phyloP scores from a whole-genome alignment of 2,329 filamentous ascomycete genomes.

The Endothia cerciana region DNA sequence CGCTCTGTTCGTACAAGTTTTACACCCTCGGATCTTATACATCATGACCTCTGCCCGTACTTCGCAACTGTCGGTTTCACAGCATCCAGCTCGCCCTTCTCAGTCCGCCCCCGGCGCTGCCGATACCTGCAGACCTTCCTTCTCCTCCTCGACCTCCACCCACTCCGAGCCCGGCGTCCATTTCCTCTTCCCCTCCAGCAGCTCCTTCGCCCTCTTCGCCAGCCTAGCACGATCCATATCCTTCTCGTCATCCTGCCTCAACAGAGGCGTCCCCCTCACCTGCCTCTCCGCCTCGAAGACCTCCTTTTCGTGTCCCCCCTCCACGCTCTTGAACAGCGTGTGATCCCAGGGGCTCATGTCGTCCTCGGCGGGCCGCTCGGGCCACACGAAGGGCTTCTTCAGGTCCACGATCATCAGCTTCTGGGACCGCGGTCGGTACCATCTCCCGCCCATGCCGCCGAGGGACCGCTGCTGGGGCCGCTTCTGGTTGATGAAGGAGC shows the following conservation, averaged over 20 bases:
- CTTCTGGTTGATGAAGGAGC: conserved; percentile 78
- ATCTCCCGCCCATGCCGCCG: conserved; percentile 52
- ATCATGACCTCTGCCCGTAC: conserved; percentile 25
- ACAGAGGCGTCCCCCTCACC: conserved; percentile 27
- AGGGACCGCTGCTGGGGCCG: conserved; percentile 59
- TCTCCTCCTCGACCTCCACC: conserved; percentile 38
- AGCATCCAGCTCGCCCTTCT: conserved; percentile 32
- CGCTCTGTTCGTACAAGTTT: conserved; percentile 16
- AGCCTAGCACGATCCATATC: conserved; percentile 46
- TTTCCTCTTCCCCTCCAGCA: conserved; percentile 62
- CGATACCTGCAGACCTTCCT: conserved; percentile 27
- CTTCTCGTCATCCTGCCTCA: conserved; percentile 42
- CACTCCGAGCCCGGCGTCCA: conserved; percentile 62
- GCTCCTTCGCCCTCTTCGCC: conserved; percentile 63
- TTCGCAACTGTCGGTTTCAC: conserved; percentile 47
- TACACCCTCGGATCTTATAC: conserved; percentile 30
- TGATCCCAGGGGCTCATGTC: conserved; percentile 68
- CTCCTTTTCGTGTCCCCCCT: conserved; percentile 49
- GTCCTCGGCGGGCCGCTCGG: conserved; percentile 59
- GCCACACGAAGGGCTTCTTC: conserved; percentile 86
- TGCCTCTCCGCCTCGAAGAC: not conserved
- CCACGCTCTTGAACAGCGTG: conserved; percentile 57
- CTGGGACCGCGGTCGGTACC: conserved; percentile 71
- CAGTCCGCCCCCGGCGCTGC: conserved; percentile 31
- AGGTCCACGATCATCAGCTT: conserved; percentile 98